phyloP scores from a whole-genome alignment of 2,329 filamentous ascomycete genomes.

The Raffaelea arxii region DNA sequence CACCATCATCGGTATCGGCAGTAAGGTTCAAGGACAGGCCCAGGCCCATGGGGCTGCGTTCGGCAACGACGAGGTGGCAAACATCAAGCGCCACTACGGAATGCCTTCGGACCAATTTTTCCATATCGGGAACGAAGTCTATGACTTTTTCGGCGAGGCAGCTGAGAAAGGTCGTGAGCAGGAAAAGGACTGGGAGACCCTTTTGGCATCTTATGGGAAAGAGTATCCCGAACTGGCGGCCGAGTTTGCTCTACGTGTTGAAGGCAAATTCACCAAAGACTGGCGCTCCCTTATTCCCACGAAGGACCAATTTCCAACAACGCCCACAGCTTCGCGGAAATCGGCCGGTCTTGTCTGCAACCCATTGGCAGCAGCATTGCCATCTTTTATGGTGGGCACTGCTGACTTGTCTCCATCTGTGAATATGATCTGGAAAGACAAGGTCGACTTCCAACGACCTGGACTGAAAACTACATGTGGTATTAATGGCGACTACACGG shows the following conservation, averaged over 20 bases:
- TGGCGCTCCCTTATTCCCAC: conserved; percentile 42
- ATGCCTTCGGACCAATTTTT: conserved; percentile 39
- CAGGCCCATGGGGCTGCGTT: conserved; percentile 49
- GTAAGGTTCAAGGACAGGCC: conserved; percentile 33
- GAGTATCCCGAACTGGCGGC: conserved; percentile 16
- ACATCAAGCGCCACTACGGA: conserved; percentile 40
- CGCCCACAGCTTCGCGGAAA: conserved; percentile 37
- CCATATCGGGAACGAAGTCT: conserved; percentile 32
- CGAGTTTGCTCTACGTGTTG: conserved; percentile 37
- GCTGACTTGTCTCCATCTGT: conserved; percentile 37
- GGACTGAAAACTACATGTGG: conserved; percentile 10
- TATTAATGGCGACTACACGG: conserved; percentile 23
- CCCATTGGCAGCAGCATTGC: conserved; percentile 29
- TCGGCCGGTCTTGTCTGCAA: conserved; percentile 39
- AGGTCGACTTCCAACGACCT: conserved; percentile 40
- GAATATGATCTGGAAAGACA: conserved; percentile 39
- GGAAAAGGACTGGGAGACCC: conserved; percentile 37
- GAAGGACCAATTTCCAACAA: conserved; percentile 29
- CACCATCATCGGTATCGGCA: conserved; percentile 46
- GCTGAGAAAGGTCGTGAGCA: conserved; percentile 32
- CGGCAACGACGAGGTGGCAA: conserved; percentile 38
- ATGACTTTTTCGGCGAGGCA: conserved; percentile 41
- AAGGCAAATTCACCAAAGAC: conserved; percentile 35
- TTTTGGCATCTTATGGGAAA: conserved; percentile 15
- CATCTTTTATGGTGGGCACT: conserved; percentile 35